phyloP scores from a whole-genome alignment of 2,329 filamentous ascomycete species.

The Phialophora verrucosa region DNA sequence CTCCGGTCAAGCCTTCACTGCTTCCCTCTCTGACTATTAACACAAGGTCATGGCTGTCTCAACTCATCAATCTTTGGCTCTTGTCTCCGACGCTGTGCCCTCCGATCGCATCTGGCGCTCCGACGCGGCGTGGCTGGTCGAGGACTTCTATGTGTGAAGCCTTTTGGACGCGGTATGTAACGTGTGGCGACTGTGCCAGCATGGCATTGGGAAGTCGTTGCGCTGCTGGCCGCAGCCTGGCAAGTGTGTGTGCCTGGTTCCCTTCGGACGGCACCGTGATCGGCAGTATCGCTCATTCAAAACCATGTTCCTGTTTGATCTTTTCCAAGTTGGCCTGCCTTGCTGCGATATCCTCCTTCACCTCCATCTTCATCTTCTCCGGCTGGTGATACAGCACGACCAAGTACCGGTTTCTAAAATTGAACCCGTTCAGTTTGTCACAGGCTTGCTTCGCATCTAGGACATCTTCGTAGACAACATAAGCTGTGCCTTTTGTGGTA shows the following conservation, averaged over 20 bases:
- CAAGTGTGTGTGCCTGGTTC: background rate
- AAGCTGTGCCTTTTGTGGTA: slow-evolving; percentile 97
- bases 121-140: background rate
- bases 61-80: background rate
- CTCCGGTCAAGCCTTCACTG: background rate
- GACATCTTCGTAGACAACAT: slow-evolving; percentile 99
- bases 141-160: background rate
- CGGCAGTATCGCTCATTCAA: slow-evolving; percentile 72
- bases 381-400: slow-evolving; percentile 82
- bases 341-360: slow-evolving; percentile 90
- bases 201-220: background rate
- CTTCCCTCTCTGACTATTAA: background rate
- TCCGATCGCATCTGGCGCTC: background rate
- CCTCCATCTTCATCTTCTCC: slow-evolving; percentile 75
- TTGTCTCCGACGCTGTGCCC: background rate
- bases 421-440: slow-evolving; percentile 99
- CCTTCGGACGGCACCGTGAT: background rate
- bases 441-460: slow-evolving; percentile 98
- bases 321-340: slow-evolving; percentile 97
- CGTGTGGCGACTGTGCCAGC: background rate
- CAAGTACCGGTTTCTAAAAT: slow-evolving; percentile 99
- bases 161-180: background rate
- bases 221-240: background rate
- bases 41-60: background rate
- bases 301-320: slow-evolving; percentile 96